Conservation (phyloP, 2,329 filamentous ascomycete species). For the Parafenestella ontariensis region DNA sequence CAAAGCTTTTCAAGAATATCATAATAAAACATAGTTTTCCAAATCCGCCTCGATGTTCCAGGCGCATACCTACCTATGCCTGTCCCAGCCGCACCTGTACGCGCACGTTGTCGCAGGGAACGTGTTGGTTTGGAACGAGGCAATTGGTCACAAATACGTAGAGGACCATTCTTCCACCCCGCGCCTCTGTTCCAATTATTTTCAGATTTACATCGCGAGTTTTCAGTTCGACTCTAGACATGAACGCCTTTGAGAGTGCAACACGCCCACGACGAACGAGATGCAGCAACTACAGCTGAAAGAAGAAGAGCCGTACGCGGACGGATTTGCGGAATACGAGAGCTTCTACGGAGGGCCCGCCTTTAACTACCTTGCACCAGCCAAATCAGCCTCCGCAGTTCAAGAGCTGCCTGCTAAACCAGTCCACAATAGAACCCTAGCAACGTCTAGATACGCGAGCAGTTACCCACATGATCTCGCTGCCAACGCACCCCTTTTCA, state of each 20-base stretch:
- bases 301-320: conserved; percentile 9
- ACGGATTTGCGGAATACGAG: conserved; percentile 11
- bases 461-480: neutral
- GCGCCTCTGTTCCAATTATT: neutral
- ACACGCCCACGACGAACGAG: neutral
- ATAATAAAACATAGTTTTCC: neutral
- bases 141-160: neutral
- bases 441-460: neutral
- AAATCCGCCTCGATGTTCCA: neutral
- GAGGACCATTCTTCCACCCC: neutral
- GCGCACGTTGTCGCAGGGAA: neutral
- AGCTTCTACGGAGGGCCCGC: conserved; percentile 15
- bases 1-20: neutral
- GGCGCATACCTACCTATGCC: neutral
- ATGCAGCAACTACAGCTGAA: conserved; percentile 9
- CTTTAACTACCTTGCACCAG: conserved; percentile 12
- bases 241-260: neutral
- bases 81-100: neutral
- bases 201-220: conserved; percentile 1
- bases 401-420: neutral
- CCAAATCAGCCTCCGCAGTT: conserved; percentile 2
- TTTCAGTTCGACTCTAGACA: neutral
- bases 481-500: conserved; percentile 9
- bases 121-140: neutral
- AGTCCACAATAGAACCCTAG: neutral